Evolutionary conservation across 805 yeast species (phyloP).

Genomic region (Kurtzmaniella cleridarum): DNA sequence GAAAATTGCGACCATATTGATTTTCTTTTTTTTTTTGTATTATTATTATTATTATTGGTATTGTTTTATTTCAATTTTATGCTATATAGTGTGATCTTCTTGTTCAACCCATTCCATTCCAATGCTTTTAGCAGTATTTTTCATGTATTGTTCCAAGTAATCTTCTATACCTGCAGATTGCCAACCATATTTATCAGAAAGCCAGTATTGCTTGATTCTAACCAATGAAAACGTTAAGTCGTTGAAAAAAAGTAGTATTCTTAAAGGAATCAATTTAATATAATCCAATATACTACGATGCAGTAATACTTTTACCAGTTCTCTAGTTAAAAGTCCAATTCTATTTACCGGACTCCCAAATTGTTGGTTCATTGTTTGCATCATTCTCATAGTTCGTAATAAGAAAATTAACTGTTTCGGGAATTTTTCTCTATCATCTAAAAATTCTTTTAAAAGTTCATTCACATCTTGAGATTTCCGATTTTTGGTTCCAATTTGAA

Average conservation of each 20-base stretch:
- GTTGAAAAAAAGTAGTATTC: slow-evolving; percentile 20
- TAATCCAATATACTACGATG: slow-evolving; percentile 4
- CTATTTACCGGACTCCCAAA: slow-evolving; percentile 75
- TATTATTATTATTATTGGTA: no score
- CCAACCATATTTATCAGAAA: slow-evolving; percentile 28
- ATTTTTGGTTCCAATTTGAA: slow-evolving; percentile 25
- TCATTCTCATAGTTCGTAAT: slow-evolving; percentile 67
- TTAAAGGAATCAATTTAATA: slow-evolving; percentile 15
- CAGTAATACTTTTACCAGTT: slow-evolving; percentile 36
- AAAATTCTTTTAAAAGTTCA: slow-evolving; percentile 48
- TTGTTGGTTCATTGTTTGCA: slow-evolving; percentile 61
- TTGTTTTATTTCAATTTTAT: no score
- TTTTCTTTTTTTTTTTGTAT: no score
- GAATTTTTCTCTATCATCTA: slow-evolving; percentile 58
- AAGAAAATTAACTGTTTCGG: slow-evolving; percentile 64
- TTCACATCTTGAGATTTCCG: slow-evolving; percentile 35
- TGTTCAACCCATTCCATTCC: slow-evolving; percentile 30
- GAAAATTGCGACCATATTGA: no score
- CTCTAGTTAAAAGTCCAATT: slow-evolving; percentile 54
- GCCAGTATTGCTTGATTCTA: slow-evolving; percentile 26
- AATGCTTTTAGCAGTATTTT: slow-evolving; percentile 36
- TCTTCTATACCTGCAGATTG: slow-evolving; percentile 40
- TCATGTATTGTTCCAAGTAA: slow-evolving; percentile 37
- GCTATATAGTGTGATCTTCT: no score
- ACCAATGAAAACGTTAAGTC: slow-evolving; percentile 27